A percentile compares a stretch with the other conserved stretches of the same genome.
Conservation (phyloP, 148 eudicot species). For the Amaranthus hypochondriacus region DNA sequence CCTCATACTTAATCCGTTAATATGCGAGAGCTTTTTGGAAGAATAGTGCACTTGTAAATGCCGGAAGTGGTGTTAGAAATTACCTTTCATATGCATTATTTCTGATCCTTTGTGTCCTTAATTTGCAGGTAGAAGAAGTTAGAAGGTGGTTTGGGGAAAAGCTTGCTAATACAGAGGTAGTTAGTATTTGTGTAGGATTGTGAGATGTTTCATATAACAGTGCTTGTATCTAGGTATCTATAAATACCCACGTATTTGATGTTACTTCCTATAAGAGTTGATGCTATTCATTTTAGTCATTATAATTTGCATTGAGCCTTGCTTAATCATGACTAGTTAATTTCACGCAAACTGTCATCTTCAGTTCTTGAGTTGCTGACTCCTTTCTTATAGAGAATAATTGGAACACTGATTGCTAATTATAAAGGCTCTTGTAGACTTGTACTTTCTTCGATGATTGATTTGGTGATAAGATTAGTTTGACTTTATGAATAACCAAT, state of each 20-base stretch:
- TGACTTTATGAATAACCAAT: background rate
- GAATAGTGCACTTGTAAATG: no score
- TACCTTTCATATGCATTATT: background rate
- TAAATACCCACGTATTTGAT: background rate
- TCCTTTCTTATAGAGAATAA: background rate
- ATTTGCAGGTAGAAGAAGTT: constrained; percentile 86
- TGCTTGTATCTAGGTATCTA: background rate
- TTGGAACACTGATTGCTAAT: background rate
- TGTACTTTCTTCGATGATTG: background rate
- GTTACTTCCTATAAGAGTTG: background rate
- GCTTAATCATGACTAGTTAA: background rate
- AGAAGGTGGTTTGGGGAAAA: constrained; percentile 70
- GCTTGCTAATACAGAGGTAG: constrained; percentile 47
- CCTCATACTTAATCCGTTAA: no score
- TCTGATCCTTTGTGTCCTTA: background rate
- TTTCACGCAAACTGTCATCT: background rate
- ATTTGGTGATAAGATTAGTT: no score
- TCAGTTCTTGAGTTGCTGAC: background rate
- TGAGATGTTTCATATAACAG: background rate
- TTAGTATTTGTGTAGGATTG: background rate
- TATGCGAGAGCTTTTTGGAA: no score
- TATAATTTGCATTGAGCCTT: background rate
- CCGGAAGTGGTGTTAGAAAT: background rate
- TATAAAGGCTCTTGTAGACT: no score
- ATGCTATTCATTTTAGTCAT: background rate